phyloP scores from a whole-genome alignment of 2,329 filamentous ascomycete genomes.

The Alternaria gaisen region DNA sequence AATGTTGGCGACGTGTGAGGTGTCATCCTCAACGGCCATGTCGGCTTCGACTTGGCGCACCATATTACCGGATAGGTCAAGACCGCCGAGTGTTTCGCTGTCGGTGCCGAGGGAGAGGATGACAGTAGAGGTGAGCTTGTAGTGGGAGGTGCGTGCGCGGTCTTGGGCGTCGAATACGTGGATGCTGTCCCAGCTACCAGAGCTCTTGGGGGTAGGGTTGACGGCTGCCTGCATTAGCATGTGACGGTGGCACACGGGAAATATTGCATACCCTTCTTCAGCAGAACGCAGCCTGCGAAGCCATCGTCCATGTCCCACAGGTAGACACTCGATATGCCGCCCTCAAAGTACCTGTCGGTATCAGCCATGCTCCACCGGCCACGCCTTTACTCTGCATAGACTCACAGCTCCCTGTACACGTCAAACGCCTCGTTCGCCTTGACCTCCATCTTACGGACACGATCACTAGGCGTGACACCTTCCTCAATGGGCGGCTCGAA shows the following conservation, averaged over 20 bases:
- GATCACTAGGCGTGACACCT: conserved; percentile 86
- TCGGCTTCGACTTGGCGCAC: conserved; percentile 95
- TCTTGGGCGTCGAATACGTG: conserved; percentile 98
- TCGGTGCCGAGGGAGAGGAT: conserved; percentile 85
- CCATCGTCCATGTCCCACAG: conserved; percentile 99
- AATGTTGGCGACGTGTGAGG: conserved; percentile 94
- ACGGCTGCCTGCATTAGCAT: conserved; percentile 63
- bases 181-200: conserved; percentile 96
- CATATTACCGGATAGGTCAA: conserved; percentile 98
- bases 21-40: conserved; percentile 86
- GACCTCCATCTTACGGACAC: conserved; percentile 92
- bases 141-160: conserved; percentile 88
- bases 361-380: conserved; percentile 28
- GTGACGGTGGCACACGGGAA: neutral
- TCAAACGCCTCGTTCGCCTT: conserved; percentile 96
- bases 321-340: conserved; percentile 94
- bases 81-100: conserved; percentile 74
- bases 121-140: conserved; percentile 97
- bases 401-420: conserved; percentile 86
- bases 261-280: conserved; percentile 82
- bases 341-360: conserved; percentile 79
- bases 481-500: conserved; percentile 91
- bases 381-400: conserved; percentile 18
- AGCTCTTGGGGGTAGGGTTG: conserved; percentile 69
- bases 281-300: conserved; percentile 91